Evolutionary conservation across 2,329 filamentous ascomycete species (phyloP), one percentile per base, ranked within the genome.

Genomic region (Diaporthe citrichinensis): DNA sequence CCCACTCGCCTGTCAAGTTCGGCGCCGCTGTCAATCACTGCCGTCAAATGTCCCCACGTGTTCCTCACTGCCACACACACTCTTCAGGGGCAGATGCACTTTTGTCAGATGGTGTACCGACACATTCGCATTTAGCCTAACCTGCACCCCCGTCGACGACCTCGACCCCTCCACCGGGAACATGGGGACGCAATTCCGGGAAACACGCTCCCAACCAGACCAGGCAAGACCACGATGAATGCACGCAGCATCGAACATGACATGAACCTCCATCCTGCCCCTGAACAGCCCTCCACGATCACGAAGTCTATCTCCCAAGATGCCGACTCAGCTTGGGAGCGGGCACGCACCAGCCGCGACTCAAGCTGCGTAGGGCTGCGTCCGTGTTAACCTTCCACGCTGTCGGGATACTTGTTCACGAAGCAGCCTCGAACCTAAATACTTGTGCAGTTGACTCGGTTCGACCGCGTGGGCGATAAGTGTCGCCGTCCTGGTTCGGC

Each of bases 281-380:
- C 46, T 53, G 46, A 28, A 51, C 23, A 10, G 28, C 44, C 25
- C 28, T 34, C 62, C 62, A 68, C 44, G 23, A 67, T 51, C 44
- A 4, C 31, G 23, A 53, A 68, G 65, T 25, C 65, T 68, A 41
- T 68, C 46, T 68, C 23, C 14, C 31, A 2, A 28, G 31, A 14
- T 14, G 31, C 15, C 65, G 31, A 68, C 46, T 53, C 62, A 68
- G 62, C 44, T 51, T 7, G 20, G 20, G 20, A n/a, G 25, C 4
- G 4, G 44, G 5, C 61, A 28, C 61, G 36, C 41, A 36, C 44
- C 44, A 51, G 41, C 28, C 46, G 46, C 44, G 62, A 68, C 46
- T 68, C 65, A n/a, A 68, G 65, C 44, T 51, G 31, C 34, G 31
- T 53, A 39, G 39, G 65, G 46, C 65, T 68, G 65, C 65, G 65